A percentile compares a stretch with the other conserved stretches of the same genome.
These are phyloP conservation scores for Aspergillus quadrilineatus DNA, from an alignment of 2,329 filamentous ascomycete genomes.

Conservation along the genomic window DNA sequence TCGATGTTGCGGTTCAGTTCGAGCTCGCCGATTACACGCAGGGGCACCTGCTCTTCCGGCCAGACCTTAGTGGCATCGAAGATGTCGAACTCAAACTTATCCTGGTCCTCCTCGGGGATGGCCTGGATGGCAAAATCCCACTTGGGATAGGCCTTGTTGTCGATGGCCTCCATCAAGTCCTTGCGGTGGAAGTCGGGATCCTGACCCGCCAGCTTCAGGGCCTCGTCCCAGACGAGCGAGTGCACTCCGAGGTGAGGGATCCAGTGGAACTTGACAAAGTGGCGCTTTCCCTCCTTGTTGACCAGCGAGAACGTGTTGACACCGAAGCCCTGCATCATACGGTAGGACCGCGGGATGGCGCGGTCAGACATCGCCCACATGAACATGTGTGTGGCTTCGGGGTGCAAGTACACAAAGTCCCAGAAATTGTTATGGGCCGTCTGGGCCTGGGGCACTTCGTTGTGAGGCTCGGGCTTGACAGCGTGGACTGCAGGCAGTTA, in stretches of 20 bases:
- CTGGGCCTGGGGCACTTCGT: constrained; percentile 52
- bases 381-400: constrained; percentile 35
- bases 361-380: constrained; percentile 38
- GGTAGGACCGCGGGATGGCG: constrained; percentile 35
- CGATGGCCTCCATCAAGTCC: constrained; percentile 72
- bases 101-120: constrained; percentile 67
- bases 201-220: constrained; percentile 69
- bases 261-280: constrained; percentile 38
- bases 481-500: constrained; percentile 29
- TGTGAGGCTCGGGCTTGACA: constrained; percentile 43
- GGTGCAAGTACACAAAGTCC: constrained; percentile 38
- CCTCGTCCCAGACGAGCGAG: constrained; percentile 60
- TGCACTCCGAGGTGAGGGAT: constrained; percentile 37
- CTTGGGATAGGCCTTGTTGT: constrained; percentile 67
- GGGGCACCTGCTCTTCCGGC: constrained; percentile 74
- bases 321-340: constrained; percentile 41
- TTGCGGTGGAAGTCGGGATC: constrained; percentile 82
- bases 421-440: constrained; percentile 54
- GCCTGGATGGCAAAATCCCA: constrained; percentile 84
- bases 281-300: constrained; percentile 34
- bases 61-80: constrained; percentile 83
- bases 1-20: constrained; percentile 78
- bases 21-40: constrained; percentile 75
- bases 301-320: constrained; percentile 37
- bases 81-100: constrained; percentile 82